These are phyloP conservation scores for Bertia moriformis DNA, from an alignment of 2,329 filamentous ascomycete genomes.

Conservation along the genomic window DNA sequence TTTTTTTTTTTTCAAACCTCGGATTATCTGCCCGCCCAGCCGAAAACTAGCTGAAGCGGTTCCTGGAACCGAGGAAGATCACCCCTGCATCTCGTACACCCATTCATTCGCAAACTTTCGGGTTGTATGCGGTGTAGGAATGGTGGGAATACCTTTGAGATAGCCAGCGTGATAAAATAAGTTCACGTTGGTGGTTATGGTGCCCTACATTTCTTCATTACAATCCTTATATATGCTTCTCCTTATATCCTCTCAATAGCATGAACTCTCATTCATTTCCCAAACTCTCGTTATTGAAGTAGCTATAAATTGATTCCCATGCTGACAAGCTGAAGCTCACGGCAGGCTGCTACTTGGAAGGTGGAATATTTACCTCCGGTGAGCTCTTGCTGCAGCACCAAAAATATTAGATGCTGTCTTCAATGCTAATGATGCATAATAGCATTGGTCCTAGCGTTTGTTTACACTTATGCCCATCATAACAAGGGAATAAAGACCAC, in stretches of 20 bases:
- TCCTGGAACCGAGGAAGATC: constrained; percentile 46
- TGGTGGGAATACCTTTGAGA: constrained; percentile 37
- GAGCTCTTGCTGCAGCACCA: no score
- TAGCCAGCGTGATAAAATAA: constrained; percentile 25
- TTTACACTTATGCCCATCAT: not conserved
- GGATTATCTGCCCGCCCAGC: constrained; percentile 45
- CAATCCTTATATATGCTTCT: constrained; percentile 7
- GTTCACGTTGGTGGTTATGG: constrained; percentile 42
- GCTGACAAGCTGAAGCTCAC: constrained; percentile 20
- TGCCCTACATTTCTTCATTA: constrained; percentile 54
- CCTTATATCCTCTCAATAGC: constrained; percentile 4
- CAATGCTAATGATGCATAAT: not conserved
- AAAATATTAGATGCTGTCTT: not conserved
- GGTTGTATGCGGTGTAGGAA: constrained; percentile 35
- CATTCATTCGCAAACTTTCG: constrained; percentile 36
- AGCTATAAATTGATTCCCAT: constrained; percentile 2
- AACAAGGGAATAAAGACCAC: not conserved
- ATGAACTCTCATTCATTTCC: not conserved
- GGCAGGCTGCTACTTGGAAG: constrained; percentile 19
- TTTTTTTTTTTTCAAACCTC: constrained; percentile 28
- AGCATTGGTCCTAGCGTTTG: not conserved
- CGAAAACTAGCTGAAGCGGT: constrained; percentile 37
- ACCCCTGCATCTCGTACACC: constrained; percentile 34
- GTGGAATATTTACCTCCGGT: constrained; percentile 19
- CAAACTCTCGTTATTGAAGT: not conserved